Percentiles rank a stretch among this genome's conserved stretches.
Evolutionary conservation across 129 eudicot species (phyloP).

Genomic region (Ambrosia trifida): DNA sequence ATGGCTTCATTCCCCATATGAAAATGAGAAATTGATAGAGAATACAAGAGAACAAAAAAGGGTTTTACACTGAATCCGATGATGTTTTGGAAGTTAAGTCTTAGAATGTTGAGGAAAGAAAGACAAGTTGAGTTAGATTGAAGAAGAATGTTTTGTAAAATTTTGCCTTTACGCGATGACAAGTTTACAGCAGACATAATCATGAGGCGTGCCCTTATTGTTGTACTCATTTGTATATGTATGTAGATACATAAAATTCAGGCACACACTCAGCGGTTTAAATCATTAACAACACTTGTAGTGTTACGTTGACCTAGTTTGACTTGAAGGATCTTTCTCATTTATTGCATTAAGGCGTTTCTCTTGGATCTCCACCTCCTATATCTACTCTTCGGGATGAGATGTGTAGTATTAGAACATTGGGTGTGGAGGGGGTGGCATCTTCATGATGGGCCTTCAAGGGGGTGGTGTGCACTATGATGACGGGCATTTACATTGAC

Average conservation of each 20-base stretch:
- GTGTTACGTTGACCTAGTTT: not conserved
- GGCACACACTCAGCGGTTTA: not conserved
- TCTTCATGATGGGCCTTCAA: no score
- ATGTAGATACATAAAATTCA: not conserved
- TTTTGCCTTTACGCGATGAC: conserved; percentile 10
- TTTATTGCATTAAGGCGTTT: not conserved
- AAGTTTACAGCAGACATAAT: conserved; percentile 7
- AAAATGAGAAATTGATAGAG: not conserved
- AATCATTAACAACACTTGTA: not conserved
- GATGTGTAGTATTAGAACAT: no score
- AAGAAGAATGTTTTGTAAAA: conserved; percentile 1
- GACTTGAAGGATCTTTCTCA: not conserved
- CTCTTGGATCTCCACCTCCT: not conserved
- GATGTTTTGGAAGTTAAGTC: not conserved
- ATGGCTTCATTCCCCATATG: not conserved
- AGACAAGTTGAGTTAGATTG: not conserved
- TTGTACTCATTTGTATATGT: not conserved
- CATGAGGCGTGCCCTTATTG: conserved; percentile 14
- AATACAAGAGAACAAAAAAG: not conserved
- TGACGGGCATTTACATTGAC: no score
- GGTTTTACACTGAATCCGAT: not conserved
- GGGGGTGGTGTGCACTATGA: no score
- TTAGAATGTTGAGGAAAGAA: not conserved
- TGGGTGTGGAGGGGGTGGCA: no score
- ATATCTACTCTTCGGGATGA: not conserved